Evolutionary conservation across 1,139 yeast genomes (phyloP).

Genomic region (Taphrina populina): DNA sequence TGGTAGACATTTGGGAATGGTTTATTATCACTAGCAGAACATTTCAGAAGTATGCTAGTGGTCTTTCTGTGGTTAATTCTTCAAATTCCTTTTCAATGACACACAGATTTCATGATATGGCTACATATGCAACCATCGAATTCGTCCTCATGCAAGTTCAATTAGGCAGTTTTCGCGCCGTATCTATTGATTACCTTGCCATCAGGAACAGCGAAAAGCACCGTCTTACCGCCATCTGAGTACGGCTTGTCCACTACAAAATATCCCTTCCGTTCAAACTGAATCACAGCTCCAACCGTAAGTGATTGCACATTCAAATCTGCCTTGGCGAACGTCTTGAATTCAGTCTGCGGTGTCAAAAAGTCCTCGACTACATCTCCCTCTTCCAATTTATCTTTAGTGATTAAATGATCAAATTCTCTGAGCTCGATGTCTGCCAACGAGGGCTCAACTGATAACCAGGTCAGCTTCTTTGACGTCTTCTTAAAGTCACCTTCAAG

Average conservation of each 20-base stretch:
- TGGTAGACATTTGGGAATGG: no score
- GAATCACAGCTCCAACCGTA: constrained; percentile 83
- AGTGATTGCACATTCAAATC: constrained; percentile 74
- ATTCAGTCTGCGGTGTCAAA: constrained; percentile 84
- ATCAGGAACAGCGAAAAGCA: constrained; percentile 93
- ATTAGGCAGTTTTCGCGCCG: constrained; percentile 57
- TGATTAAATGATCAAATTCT: constrained; percentile 92
- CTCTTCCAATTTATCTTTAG: constrained; percentile 93
- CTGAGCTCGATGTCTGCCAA: constrained; percentile 71
- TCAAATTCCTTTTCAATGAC: no score
- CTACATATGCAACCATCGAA: no score
- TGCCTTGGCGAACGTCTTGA: constrained; percentile 74
- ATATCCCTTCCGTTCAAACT: constrained; percentile 97
- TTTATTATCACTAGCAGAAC: no score
- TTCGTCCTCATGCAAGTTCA: no score
- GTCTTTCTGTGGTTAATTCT: no score
- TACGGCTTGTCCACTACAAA: constrained; percentile 73
- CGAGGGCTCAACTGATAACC: constrained; percentile 79
- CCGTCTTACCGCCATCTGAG: constrained; percentile 56
- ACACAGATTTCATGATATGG: no score
- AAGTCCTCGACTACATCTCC: constrained; percentile 92
- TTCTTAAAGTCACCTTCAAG: constrained; percentile 97
- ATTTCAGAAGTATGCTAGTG: no score
- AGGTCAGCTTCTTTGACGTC: constrained; percentile 90
- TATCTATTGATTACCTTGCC: constrained; percentile 85